phyloP scores from a whole-genome alignment of 495 filamentous ascomycete species.

The Staphylotrichum longicolle region DNA sequence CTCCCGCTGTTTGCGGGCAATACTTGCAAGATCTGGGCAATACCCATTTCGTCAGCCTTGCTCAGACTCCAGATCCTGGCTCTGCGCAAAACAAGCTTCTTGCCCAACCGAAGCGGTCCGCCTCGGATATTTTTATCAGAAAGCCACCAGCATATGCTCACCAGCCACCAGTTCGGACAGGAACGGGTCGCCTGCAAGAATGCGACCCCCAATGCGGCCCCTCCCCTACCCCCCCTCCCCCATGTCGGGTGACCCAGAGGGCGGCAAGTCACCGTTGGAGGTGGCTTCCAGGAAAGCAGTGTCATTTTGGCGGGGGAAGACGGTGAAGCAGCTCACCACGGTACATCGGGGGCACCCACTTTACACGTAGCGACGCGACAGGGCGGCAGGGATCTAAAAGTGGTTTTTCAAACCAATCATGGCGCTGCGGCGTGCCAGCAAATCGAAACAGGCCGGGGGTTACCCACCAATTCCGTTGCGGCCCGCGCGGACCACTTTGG shows the following conservation, averaged over 20 bases:
- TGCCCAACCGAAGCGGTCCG: constrained; percentile 3
- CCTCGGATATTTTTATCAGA: constrained; percentile 17
- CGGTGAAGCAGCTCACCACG: constrained; percentile 21
- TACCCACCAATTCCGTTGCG: constrained; percentile 23
- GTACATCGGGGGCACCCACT: neutral
- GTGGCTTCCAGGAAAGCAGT: constrained; percentile 1
- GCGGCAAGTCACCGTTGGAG: constrained; percentile 23
- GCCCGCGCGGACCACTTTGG: constrained; percentile 27
- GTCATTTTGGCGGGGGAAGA: constrained; percentile 1
- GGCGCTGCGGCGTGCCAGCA: constrained; percentile 25
- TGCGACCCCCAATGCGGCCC: neutral
- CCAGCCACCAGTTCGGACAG: neutral
- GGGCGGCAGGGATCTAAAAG: constrained; percentile 36
- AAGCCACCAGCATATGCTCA: neutral
- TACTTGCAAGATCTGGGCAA: neutral
- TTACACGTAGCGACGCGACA: constrained; percentile 25
- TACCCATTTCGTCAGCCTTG: constrained; percentile 18
- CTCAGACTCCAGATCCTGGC: neutral
- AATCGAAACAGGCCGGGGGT: constrained; percentile 26
- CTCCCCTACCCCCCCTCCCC: neutral
- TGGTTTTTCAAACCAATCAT: constrained; percentile 38
- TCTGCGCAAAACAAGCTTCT: neutral
- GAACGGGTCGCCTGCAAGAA: neutral
- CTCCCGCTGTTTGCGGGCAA: neutral
- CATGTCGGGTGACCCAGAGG: constrained; percentile 10